Percentiles rank a stretch among this genome's conserved stretches.
phyloP scores from a whole-genome alignment of 169 alveolate species.

The Plasmodium coatneyi region DNA sequence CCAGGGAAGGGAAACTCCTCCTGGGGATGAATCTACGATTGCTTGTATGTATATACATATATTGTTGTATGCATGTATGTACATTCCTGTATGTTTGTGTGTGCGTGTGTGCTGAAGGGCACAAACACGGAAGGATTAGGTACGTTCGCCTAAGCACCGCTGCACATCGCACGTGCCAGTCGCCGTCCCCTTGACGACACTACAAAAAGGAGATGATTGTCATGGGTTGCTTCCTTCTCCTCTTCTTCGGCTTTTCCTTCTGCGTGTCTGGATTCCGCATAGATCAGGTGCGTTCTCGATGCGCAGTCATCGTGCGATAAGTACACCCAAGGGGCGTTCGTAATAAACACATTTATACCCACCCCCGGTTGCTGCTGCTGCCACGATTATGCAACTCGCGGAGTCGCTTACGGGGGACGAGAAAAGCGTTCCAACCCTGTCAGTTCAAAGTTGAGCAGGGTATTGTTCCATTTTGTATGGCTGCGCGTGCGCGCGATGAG shows the following conservation, averaged over 20 bases:
- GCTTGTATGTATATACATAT: too few relatives aligned
- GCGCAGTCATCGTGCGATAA: background rate
- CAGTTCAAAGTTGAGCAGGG: background rate
- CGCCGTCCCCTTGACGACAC: background rate
- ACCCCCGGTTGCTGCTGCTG: too few relatives aligned
- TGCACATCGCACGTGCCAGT: background rate
- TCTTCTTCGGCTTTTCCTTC: constrained; percentile 4
- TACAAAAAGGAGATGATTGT: background rate
- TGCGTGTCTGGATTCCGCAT: constrained; percentile 24
- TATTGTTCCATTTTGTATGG: background rate
- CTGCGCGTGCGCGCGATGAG: background rate
- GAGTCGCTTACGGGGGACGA: background rate
- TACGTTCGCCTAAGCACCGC: too few relatives aligned
- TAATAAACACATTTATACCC: background rate
- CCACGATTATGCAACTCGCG: too few relatives aligned
- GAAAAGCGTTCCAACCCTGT: too few relatives aligned
- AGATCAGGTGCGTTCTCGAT: constrained; percentile 23
- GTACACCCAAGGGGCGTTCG: background rate
- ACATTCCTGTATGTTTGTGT: too few relatives aligned
- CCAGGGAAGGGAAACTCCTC: too few relatives aligned
- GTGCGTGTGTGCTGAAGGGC: too few relatives aligned
- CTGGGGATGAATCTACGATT: too few relatives aligned
- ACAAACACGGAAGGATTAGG: too few relatives aligned
- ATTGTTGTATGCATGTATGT: too few relatives aligned
- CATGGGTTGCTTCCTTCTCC: background rate